These are phyloP conservation scores for Fusarium mangiferae DNA, from an alignment of 2,329 filamentous ascomycete genomes.

Conservation along the genomic window DNA sequence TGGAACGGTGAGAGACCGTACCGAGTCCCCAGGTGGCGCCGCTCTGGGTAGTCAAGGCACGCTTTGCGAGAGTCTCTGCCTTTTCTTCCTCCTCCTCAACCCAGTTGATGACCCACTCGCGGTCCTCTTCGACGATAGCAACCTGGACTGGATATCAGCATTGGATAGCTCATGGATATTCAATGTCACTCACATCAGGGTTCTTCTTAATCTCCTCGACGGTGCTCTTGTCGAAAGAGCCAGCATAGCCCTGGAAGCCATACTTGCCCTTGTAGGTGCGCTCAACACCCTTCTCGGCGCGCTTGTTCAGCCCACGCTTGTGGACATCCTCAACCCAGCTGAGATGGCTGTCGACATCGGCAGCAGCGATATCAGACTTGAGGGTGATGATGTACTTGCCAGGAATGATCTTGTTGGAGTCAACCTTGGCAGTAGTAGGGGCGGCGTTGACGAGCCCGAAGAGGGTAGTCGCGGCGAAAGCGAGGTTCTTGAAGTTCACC, in stretches of 20 bases:
- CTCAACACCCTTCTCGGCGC: conserved; percentile 52
- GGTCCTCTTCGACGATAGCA: conserved; percentile 45
- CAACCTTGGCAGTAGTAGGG: conserved; percentile 37
- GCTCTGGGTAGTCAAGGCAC: conserved; percentile 44
- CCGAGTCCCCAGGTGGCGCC: conserved; percentile 49
- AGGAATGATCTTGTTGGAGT: conserved; percentile 43
- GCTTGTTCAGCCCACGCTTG: conserved; percentile 63
- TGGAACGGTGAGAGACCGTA: conserved; percentile 46
- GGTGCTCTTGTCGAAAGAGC: conserved; percentile 54
- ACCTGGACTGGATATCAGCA: conserved; percentile 39
- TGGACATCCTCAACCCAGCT: conserved; percentile 61
- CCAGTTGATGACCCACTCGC: conserved; percentile 44
- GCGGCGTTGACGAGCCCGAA: conserved; percentile 36
- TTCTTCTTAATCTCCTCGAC: conserved; percentile 54
- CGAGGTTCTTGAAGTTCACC: conserved; percentile 46
- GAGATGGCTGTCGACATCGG: conserved; percentile 60
- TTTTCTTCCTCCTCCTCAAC: conserved; percentile 28
- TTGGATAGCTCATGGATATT: background rate
- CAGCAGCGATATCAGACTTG: conserved; percentile 59
- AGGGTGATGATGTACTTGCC: conserved; percentile 71
- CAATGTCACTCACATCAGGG: conserved; percentile 51
- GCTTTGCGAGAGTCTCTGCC: conserved; percentile 35
- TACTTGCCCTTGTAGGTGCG: conserved; percentile 45
- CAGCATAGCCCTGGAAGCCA: conserved; percentile 55
- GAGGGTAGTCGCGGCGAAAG: conserved; percentile 40